phyloP scores from a whole-genome alignment of 2,329 filamentous ascomycete genomes.

The Colletotrichum sansevieriae region DNA sequence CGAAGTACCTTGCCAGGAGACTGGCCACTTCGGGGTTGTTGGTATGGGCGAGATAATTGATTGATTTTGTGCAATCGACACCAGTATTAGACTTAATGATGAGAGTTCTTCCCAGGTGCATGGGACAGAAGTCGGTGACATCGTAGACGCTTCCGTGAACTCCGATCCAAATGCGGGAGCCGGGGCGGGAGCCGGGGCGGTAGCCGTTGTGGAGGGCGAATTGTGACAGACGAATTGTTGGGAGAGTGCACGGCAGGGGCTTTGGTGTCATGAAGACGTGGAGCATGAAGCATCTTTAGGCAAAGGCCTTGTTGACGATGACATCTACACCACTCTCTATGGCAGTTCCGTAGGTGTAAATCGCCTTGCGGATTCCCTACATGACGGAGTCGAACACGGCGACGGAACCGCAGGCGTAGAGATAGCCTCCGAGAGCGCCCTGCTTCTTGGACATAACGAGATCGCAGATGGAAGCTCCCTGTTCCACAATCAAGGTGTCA shows the following conservation, averaged over 20 bases:
- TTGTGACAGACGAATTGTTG: constrained; percentile 63
- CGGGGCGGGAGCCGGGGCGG: constrained; percentile 56
- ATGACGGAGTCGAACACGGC: constrained; percentile 66
- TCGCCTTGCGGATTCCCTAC: constrained; percentile 66
- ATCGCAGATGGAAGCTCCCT: constrained; percentile 64
- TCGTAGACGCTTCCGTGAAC: constrained; percentile 68
- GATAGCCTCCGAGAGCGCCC: constrained; percentile 55
- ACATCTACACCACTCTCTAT: constrained; percentile 59
- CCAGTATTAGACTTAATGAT: constrained; percentile 68
- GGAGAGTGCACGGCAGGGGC: constrained; percentile 62
- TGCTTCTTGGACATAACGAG: constrained; percentile 69
- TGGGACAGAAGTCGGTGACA: constrained; percentile 64
- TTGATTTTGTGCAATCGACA: constrained; percentile 65
- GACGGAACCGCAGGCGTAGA: constrained; percentile 48
- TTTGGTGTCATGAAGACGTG: constrained; percentile 70
- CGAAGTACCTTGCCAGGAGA: constrained; percentile 66
- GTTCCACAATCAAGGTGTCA: constrained; percentile 64
- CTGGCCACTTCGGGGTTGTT: constrained; percentile 67
- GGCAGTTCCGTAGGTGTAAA: constrained; percentile 65
- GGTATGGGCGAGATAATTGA: constrained; percentile 67
- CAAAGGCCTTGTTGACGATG: constrained; percentile 66
- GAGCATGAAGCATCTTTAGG: constrained; percentile 68
- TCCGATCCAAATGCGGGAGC: constrained; percentile 63
- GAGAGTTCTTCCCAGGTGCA: constrained; percentile 66
- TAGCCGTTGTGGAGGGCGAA: constrained; percentile 66